phyloP scores from a whole-genome alignment of 495 filamentous ascomycete genomes.

The Aspergillus saccharolyticus region DNA sequence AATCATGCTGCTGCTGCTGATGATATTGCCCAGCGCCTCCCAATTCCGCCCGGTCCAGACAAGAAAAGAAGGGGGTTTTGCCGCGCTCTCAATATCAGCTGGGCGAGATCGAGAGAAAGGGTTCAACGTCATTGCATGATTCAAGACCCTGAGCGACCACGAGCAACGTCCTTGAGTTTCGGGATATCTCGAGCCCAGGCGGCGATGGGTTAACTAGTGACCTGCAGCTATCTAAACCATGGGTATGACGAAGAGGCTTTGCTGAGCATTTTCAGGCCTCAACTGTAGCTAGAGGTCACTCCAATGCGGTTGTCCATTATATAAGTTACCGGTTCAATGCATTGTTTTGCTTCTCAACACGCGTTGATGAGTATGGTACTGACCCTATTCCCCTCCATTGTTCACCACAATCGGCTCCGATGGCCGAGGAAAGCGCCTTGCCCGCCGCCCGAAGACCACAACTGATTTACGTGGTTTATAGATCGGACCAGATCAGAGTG shows the following conservation, averaged over 20 bases:
- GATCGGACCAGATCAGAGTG: too few relatives aligned
- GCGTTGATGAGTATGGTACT: background rate
- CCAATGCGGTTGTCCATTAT: background rate
- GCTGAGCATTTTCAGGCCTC: background rate
- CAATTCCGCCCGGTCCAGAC: background rate
- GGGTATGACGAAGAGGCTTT: background rate
- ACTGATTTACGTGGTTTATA: too few relatives aligned
- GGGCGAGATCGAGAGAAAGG: background rate
- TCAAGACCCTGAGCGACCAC: background rate
- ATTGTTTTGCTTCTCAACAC: background rate
- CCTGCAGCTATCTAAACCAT: too few relatives aligned
- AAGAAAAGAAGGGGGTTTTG: background rate
- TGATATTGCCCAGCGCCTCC: background rate
- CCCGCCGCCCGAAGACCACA: too few relatives aligned
- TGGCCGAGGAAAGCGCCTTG: background rate
- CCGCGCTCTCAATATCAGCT: background rate
- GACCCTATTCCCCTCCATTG: background rate
- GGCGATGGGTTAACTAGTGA: background rate
- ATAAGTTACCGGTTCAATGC: background rate
- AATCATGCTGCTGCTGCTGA: background rate
- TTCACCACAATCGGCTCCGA: background rate
- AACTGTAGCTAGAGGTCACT: background rate
- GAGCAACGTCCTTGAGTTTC: background rate
- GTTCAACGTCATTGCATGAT: background rate
- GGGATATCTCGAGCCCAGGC: background rate